Base-by-base conservation (phyloP, 2,329 filamentous ascomycete species). In the Emericellopsis atlantica region DNA sequence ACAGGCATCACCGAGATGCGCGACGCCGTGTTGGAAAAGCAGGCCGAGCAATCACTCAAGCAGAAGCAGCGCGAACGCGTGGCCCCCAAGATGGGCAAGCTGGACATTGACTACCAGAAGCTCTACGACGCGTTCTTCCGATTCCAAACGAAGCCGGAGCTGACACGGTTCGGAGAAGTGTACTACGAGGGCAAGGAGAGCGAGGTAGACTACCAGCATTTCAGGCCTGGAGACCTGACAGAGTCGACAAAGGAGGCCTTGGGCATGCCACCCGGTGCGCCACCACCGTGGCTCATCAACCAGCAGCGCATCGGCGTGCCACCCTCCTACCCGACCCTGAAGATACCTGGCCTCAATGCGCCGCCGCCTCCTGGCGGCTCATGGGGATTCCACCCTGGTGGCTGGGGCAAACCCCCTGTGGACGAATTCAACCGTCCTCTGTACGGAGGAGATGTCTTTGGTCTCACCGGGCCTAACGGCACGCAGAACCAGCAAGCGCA, bases 101-200 rank as follows among this genome's bases (percentile, higher is more conserved):
- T 98, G 39, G 92, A 98, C 59, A 96, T 98, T 50, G 92, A 98
- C 61, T 98, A 98, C 60, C 87, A 95, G 57, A 95, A 92, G 60
- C 78, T 96, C 41, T 96, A 96, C 64, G 92, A 96, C 57, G 92
- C 92, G 4, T 98, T 98, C 69, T 98, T 98, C 70, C 79, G 88
- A 44, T 93, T 95, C 57, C 92, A 98, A 65, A 94, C 87, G 33
- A 98, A 98, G 63, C 92, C 92, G 0, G 81, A 88, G 51, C 67
- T 98, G 47, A 96, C 92, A 26, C 77, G 89, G 35, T 98, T 95
- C 52, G 92, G 92, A 33, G 92, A 98, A 60, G 89, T 98, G n/a
- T 98, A 98, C 62, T 96, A 96, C 59, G 92, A 98, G 62, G 92
- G 92, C 56, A 98, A 98, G 60, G 92, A 98, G 58, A 92, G 86